Evolutionary conservation across 306 rosid genomes (phyloP).

Genomic region (Inga laurina): DNA sequence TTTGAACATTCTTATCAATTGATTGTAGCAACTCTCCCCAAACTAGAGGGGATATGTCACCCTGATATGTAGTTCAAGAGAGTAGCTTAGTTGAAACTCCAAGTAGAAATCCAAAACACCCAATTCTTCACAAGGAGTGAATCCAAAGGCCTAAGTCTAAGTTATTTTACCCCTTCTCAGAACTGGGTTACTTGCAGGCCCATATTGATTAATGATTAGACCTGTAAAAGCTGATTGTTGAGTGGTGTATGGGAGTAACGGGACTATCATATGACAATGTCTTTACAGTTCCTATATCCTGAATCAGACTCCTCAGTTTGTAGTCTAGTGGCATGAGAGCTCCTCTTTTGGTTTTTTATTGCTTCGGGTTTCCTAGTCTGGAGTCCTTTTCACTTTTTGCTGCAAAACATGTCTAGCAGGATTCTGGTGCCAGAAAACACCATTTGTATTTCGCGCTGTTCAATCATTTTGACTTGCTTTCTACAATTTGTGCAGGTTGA

Average conservation of each 20-base stretch:
- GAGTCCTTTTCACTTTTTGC: slow-evolving; percentile 16
- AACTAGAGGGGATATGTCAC: neutral
- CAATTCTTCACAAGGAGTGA: neutral
- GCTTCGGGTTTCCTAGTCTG: neutral
- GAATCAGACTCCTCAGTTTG: neutral
- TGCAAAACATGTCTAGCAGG: neutral
- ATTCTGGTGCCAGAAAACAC: neutral
- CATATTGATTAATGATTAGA: neutral
- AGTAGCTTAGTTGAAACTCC: neutral
- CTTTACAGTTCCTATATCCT: slow-evolving; percentile 3
- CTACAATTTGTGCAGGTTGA: slow-evolving; percentile 56
- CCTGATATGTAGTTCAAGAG: neutral
- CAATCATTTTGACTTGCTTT: slow-evolving; percentile 4
- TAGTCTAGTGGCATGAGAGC: too few relatives aligned
- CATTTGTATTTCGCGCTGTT: neutral
- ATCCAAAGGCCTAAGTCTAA: neutral
- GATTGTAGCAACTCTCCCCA: neutral
- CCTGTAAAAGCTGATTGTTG: neutral
- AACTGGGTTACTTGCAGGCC: neutral
- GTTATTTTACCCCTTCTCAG: neutral
- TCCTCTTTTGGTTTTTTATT: neutral
- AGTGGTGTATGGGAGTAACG: neutral
- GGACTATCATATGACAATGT: neutral
- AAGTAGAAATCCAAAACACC: neutral
- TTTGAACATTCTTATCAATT: neutral